Percentiles rank a stretch among this genome's conserved stretches.
Conservation (phyloP, 2,329 filamentous ascomycete genomes). For the Aspergillus sp. region DNA sequence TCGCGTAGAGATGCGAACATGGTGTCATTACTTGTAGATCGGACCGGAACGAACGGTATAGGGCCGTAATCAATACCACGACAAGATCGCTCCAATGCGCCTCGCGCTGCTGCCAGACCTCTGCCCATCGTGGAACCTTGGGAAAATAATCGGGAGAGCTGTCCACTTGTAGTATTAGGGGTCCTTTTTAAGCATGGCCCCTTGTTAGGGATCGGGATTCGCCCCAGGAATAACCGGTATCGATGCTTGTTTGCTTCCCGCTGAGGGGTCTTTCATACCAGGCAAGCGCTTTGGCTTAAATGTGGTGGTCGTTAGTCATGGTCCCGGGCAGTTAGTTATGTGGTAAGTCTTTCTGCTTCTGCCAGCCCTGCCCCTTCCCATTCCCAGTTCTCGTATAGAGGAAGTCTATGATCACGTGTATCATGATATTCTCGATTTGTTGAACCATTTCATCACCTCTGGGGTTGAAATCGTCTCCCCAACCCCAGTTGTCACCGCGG, state of each 20-base stretch:
- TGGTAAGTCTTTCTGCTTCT: neutral
- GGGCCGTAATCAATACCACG: neutral
- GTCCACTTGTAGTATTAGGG: neutral
- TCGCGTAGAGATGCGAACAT: neutral
- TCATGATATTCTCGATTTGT: neutral
- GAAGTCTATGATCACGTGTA: neutral
- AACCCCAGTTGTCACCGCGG: neutral
- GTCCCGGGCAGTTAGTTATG: neutral
- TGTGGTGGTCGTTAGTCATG: neutral
- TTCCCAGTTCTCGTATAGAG: neutral
- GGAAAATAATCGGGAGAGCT: neutral
- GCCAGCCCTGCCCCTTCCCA: neutral
- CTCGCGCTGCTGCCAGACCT: neutral
- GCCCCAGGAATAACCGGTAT: conserved; percentile 3
- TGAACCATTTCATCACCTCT: neutral
- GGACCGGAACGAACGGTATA: neutral
- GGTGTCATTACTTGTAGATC: neutral
- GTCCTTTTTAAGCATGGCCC: neutral
- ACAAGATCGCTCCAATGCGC: neutral
- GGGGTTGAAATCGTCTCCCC: neutral
- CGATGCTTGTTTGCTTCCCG: conserved; percentile 9
- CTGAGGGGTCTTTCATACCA: neutral
- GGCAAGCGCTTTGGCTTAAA: conserved; percentile 3
- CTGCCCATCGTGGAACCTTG: neutral
- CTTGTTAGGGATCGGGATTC: neutral